Evolutionary conservation across 1,284 basidiomycete genomes (phyloP), one percentile per base, ranked within the genome.

Genomic region (Cerioporus squamosus): DNA sequence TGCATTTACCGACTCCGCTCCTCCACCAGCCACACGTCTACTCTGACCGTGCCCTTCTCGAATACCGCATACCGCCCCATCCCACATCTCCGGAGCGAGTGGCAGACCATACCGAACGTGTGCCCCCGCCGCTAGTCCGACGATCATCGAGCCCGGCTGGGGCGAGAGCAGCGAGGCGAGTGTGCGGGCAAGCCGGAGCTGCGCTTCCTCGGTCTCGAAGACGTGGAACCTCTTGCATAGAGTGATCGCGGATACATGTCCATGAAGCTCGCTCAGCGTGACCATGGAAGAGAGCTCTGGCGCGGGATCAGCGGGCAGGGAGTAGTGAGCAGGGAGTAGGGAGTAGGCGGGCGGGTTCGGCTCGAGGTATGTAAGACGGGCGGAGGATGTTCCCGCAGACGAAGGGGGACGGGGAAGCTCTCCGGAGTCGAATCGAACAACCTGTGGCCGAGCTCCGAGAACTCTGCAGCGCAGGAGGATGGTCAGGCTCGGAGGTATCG

Each of bases 221-320:
- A 82, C 71, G 61, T 82, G 81, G 65, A 83, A 82, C 63, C 82
- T 75, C 1, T 75, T 67, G 9, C 77, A 77, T 5, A 76, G 72
- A 61, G 80, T 76, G 39, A 82, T 78, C 6, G 74, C 77, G 9
- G 78, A 76, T 38, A 79, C 64, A 56, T 75, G 73, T 10, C 77
- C 76, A 44, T 73, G 75, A 2, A 82, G 72, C 2, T 74, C 74
- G 15, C 68, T 79, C 31, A 81, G 70, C 14, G 70, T 71, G 2
- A 63, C 72, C n/a, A 81, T 58, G 7, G 62, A 53, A 23, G 60
- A 57, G 7, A 80, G 69, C 38, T 69, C 63, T 14, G 77, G 77
- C 4, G 64, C 60, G n/a, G n/a, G n/a, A n/a, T n/a, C n/a, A n/a
- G n/a, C n/a, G n/a, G n/a, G n/a, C n/a, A n/a, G n/a, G n/a, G n/a